phyloP scores from a whole-genome alignment of 441 rosid genomes.

The Corymbia calophylla region DNA sequence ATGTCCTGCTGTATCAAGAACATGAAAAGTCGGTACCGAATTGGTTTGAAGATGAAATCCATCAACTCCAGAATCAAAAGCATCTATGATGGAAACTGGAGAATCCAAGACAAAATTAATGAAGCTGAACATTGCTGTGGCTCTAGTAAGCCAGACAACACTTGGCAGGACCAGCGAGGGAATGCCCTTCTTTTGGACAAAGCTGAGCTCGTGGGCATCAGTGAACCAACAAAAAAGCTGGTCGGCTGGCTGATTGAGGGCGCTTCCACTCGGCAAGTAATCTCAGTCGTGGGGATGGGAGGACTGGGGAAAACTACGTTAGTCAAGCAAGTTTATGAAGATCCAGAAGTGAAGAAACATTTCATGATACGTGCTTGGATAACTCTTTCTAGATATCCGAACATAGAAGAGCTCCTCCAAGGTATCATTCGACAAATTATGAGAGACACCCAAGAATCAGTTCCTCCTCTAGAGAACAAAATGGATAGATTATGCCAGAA shows the following conservation, averaged over 20 bases:
- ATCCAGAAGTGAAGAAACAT: background rate
- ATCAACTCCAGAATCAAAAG: background rate
- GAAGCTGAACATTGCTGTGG: too few relatives aligned
- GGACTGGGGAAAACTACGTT: background rate
- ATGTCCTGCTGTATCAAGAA: background rate
- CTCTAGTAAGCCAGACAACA: too few relatives aligned
- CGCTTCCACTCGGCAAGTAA: background rate
- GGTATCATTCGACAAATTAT: background rate
- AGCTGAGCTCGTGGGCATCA: too few relatives aligned
- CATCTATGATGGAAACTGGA: background rate
- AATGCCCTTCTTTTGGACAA: too few relatives aligned
- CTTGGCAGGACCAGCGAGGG: too few relatives aligned
- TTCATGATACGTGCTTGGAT: background rate
- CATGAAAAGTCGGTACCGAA: background rate
- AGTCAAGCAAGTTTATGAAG: background rate
- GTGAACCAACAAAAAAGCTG: too few relatives aligned
- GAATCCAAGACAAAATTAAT: background rate
- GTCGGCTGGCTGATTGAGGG: too few relatives aligned
- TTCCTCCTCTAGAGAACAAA: background rate
- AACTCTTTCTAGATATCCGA: background rate
- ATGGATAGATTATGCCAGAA: background rate
- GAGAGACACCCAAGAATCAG: accelerated
- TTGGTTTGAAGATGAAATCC: background rate
- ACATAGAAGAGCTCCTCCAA: background rate
- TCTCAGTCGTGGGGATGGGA: background rate